phyloP scores from a whole-genome alignment of 306 rosid species.

The Cicer bijugum region DNA sequence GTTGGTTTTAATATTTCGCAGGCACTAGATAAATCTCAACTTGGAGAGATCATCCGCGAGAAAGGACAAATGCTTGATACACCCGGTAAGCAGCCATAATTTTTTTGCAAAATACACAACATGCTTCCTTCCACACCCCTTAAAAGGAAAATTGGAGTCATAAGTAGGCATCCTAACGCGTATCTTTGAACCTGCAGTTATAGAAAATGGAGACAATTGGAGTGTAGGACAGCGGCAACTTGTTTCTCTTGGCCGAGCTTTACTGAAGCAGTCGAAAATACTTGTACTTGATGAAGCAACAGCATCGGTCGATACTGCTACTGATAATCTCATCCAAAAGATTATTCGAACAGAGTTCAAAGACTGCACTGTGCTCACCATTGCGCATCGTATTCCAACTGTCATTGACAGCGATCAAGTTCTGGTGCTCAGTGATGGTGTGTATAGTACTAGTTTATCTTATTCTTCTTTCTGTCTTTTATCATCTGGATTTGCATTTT shows the following conservation, averaged over 20 bases:
- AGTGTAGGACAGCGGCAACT: conserved; percentile 99
- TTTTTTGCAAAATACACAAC: not conserved
- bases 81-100: conserved; percentile 58
- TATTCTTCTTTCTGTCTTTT: conserved; percentile 1
- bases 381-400: conserved; percentile 97
- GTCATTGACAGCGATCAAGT: conserved; percentile 96
- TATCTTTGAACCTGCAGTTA: conserved; percentile 60
- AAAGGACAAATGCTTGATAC: conserved; percentile 87
- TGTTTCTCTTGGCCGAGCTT: conserved; percentile 90
- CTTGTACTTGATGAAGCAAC: conserved; percentile 99
- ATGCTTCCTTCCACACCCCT: conserved; percentile 4
- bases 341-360: conserved; percentile 85
- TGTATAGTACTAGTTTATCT: conserved; percentile 36
- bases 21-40: conserved; percentile 95
- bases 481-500: conserved; percentile 16
- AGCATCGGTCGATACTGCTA: conserved; percentile 93
- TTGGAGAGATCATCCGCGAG: conserved; percentile 74
- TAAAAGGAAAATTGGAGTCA: conserved; percentile 13
- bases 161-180: conserved; percentile 32
- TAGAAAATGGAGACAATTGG: conserved; percentile 99
- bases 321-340: conserved; percentile 93
- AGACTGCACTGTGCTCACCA: conserved; percentile 92
- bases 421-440: conserved; percentile 93
- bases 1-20: conserved; percentile 43
- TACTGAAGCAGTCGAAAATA: conserved; percentile 88